Evolutionary conservation across 345 rosid genomes (phyloP).

Genomic region (Odontarrhena argentea): DNA sequence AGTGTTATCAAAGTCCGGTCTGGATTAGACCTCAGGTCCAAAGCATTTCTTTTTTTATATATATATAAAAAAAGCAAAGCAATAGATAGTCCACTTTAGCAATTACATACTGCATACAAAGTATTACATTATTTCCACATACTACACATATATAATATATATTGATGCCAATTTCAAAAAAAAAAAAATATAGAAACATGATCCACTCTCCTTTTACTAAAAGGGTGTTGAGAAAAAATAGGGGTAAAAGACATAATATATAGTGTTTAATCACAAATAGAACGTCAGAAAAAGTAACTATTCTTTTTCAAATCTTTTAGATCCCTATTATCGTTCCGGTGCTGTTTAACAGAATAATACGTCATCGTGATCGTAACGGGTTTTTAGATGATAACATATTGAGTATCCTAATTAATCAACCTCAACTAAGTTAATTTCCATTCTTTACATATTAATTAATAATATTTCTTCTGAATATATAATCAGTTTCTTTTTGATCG

Average conservation of each 20-base stretch:
- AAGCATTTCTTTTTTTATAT: too few species aligned
- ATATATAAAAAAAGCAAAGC: constrained; percentile 2
- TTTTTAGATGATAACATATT: background rate
- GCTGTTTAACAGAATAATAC: background rate
- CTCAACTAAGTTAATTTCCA: constrained; percentile 5
- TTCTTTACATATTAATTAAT: background rate
- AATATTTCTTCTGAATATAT: background rate
- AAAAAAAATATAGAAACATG: background rate
- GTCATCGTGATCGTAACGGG: too few species aligned
- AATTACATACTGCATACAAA: constrained; percentile 9
- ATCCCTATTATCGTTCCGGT: constrained; percentile 5
- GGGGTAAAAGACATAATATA: background rate
- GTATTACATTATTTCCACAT: constrained; percentile 18
- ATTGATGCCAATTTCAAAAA: too few species aligned
- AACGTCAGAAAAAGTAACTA: background rate
- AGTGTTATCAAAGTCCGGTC: too few species aligned
- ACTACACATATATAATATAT: background rate
- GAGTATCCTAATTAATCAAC: constrained; percentile 8
- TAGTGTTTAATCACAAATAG: constrained; percentile 14
- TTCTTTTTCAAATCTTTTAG: background rate
- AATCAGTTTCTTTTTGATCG: background rate
- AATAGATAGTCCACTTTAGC: constrained; percentile 28
- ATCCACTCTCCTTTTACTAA: constrained; percentile 13
- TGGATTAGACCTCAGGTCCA: too few species aligned
- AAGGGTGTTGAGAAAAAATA: background rate